These are phyloP conservation scores for Scutellospora calospora DNA, from an alignment of 371 early-diverging fungal species.

Conservation along the genomic window DNA sequence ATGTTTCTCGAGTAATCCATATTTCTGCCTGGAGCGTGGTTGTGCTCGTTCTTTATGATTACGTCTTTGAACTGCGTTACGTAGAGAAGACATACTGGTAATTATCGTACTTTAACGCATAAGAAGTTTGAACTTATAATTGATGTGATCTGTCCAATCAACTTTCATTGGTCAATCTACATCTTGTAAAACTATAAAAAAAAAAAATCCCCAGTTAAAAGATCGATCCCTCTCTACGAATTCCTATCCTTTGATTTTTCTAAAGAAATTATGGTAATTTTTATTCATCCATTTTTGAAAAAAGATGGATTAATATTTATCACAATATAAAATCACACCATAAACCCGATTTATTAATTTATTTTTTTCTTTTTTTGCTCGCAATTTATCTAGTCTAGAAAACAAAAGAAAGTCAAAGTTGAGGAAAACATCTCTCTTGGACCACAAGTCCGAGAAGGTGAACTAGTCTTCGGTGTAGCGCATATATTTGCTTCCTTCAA, in stretches of 20 bases:
- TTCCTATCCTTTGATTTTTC: no score
- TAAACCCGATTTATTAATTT: background rate
- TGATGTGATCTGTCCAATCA: no score
- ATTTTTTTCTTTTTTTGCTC: background rate
- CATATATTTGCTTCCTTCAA: slow-evolving; percentile 99
- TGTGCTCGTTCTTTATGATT: slow-evolving; percentile 95
- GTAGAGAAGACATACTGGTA: slow-evolving; percentile 65
- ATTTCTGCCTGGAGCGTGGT: slow-evolving; percentile 69
- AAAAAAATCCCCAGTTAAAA: no score
- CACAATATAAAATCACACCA: background rate
- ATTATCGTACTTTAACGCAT: no score
- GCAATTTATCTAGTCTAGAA: slow-evolving; percentile 72
- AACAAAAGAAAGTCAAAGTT: slow-evolving; percentile 76
- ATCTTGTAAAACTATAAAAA: no score
- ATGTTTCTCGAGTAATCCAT: slow-evolving; percentile 94
- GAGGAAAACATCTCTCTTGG: slow-evolving; percentile 95
- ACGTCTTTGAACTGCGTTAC: slow-evolving; percentile 88
- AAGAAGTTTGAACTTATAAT: no score
- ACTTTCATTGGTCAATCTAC: no score
- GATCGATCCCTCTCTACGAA: no score
- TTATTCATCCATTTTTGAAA: no score
- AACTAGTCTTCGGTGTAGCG: slow-evolving; percentile 99
- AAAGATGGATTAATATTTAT: no score
- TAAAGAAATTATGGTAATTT: no score
- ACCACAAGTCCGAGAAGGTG: slow-evolving; percentile 97